Evolutionary conservation across 1,139 yeast genomes (phyloP).

Genomic region (Yamadazyma membranifaciens): DNA sequence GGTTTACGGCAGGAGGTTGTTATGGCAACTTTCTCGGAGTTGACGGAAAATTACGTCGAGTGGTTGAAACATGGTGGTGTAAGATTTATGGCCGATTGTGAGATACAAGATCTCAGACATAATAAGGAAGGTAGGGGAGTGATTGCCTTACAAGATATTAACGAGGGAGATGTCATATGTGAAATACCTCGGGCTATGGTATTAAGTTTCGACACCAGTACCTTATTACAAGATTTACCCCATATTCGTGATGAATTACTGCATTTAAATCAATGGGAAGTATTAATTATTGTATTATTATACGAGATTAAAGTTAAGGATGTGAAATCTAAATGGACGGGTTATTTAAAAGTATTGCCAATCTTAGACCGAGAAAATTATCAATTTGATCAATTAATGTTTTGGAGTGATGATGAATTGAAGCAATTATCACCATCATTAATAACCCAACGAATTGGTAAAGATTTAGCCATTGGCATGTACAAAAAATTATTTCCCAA

Average conservation of each 20-base stretch:
- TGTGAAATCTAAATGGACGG: slow-evolving; percentile 56
- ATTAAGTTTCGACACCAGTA: slow-evolving; percentile 58
- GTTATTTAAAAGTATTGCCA: slow-evolving; percentile 75
- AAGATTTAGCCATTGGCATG: slow-evolving; percentile 61
- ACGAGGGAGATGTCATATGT: slow-evolving; percentile 60
- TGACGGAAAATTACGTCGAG: slow-evolving; percentile 40
- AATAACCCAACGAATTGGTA: slow-evolving; percentile 69
- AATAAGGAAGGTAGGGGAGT: slow-evolving; percentile 76
- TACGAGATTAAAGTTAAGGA: slow-evolving; percentile 50
- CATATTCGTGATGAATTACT: slow-evolving; percentile 32
- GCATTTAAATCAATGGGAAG: slow-evolving; percentile 70
- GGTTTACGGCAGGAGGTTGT: no score
- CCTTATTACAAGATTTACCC: slow-evolving; percentile 36
- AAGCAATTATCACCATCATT: slow-evolving; percentile 63
- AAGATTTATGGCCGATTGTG: slow-evolving; percentile 53
- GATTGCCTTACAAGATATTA: slow-evolving; percentile 61
- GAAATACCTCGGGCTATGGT: slow-evolving; percentile 61
- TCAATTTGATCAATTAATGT: slow-evolving; percentile 69
- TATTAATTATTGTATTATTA: slow-evolving; percentile 63
- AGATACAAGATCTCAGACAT: slow-evolving; percentile 57
- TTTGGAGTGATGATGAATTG: slow-evolving; percentile 64
- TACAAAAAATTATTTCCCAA: slow-evolving; percentile 35
- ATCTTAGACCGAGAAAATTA: slow-evolving; percentile 26
- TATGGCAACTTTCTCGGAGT: slow-evolving; percentile 4
- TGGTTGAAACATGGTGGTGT: slow-evolving; percentile 57